These are phyloP conservation scores for Blepharisma stoltei DNA, from an alignment of 73 alveolate genomes.

Conservation along the genomic window DNA sequence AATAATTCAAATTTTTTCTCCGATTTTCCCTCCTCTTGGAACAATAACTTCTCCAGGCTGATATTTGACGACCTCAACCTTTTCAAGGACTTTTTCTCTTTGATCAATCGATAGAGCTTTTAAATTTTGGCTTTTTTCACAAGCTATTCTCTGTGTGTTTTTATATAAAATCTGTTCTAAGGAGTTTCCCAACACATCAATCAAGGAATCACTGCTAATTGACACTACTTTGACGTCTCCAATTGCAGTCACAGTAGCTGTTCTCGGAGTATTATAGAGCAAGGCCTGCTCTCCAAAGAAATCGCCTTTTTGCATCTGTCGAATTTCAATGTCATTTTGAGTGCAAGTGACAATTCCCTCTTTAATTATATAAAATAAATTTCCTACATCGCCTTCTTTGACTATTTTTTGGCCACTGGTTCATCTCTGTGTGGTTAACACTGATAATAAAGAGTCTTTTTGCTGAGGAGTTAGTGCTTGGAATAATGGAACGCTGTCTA, in stretches of 20 bases:
- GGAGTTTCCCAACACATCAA: not conserved
- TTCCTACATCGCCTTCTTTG: slow-evolving; percentile 79
- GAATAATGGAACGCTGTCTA: slow-evolving; percentile 34
- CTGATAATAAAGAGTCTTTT: not conserved
- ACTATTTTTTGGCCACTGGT: slow-evolving; percentile 50
- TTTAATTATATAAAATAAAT: slow-evolving; percentile 63
- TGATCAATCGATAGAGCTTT: not conserved
- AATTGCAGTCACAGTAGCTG: slow-evolving; percentile 48
- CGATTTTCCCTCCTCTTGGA: not conserved
- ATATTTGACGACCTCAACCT: not conserved
- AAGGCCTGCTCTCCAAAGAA: slow-evolving; percentile 48
- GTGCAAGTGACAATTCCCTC: slow-evolving; percentile 58
- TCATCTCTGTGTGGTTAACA: not conserved
- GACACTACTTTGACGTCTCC: not conserved
- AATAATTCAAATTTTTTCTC: not conserved
- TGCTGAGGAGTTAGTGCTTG: slow-evolving; percentile 1
- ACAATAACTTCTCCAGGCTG: not conserved
- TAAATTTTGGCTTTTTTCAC: not conserved
- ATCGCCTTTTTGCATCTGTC: slow-evolving; percentile 54
- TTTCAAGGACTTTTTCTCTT: not conserved
- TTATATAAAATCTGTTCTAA: not conserved
- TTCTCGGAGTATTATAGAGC: slow-evolving; percentile 36
- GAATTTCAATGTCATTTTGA: slow-evolving; percentile 45
- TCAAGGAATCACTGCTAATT: not conserved
- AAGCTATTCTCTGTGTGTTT: slow-evolving; percentile 8